phyloP scores from a whole-genome alignment of 768 basidiomycete species.

The Trichaptum fuscoviolaceum region DNA sequence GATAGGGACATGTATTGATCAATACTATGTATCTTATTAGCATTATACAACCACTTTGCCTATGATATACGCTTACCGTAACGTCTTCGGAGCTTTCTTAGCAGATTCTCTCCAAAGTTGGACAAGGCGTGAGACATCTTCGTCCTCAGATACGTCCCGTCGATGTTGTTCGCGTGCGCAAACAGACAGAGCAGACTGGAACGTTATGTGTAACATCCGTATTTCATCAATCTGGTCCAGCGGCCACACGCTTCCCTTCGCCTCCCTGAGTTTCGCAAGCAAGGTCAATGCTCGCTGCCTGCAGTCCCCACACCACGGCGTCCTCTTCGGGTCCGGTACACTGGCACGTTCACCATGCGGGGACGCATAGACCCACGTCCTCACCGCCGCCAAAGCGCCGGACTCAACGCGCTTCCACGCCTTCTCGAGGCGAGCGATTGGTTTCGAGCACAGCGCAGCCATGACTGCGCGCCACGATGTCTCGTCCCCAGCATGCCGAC shows the following conservation, averaged over 20 bases:
- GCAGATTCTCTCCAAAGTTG: background rate
- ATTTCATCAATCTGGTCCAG: constrained; percentile 37
- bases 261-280: constrained; percentile 40
- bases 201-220: constrained; percentile 44
- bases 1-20: constrained; percentile 80
- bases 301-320: constrained; percentile 68
- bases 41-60: background rate
- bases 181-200: constrained; percentile 33
- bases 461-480: constrained; percentile 73
- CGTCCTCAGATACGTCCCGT: background rate
- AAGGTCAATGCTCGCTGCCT: constrained; percentile 41
- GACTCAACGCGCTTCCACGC: constrained; percentile 74
- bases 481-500: constrained; percentile 68
- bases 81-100: background rate
- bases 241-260: constrained; percentile 39
- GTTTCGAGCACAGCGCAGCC: constrained; percentile 65
- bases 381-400: constrained; percentile 49
- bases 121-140: background rate
- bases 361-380: constrained; percentile 57
- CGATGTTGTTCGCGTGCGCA: background rate
- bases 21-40: constrained; percentile 34
- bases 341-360: constrained; percentile 27
- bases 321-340: constrained; percentile 40
- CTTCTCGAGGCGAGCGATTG: constrained; percentile 72
- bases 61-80: background rate